phyloP scores from a whole-genome alignment of 2,329 filamentous ascomycete species.

The Chaetomiaceae sp. region DNA sequence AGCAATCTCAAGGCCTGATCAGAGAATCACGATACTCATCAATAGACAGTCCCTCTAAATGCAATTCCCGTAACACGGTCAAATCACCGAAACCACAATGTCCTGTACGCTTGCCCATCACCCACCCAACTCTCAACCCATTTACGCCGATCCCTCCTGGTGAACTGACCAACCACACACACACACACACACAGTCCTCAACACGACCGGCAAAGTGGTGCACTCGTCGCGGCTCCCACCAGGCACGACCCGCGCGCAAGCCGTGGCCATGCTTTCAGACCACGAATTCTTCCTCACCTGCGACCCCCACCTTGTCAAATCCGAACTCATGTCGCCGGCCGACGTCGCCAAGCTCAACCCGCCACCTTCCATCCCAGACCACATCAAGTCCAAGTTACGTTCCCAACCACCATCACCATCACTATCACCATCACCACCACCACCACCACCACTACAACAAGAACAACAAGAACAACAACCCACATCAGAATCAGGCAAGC shows the following conservation, averaged over 20 bases:
- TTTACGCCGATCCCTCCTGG: too few species aligned
- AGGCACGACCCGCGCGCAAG: conserved; percentile 33
- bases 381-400: conserved; percentile 26
- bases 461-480: too few species aligned
- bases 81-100: conserved; percentile 3
- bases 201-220: conserved; percentile 38
- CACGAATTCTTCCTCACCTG: conserved; percentile 49
- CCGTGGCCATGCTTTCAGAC: conserved; percentile 46
- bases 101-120: conserved; percentile 12
- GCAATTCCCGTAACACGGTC: too few species aligned
- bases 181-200: conserved; percentile 36
- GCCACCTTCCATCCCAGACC: conserved; percentile 24
- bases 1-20: too few species aligned
- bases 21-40: too few species aligned
- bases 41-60: too few species aligned
- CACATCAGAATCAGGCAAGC: conserved; percentile 26
- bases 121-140: not conserved
- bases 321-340: conserved; percentile 33
- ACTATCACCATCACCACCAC: conserved; percentile 10
- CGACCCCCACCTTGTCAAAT: conserved; percentile 48
- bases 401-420: conserved; percentile 17
- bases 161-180: not conserved
- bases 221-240: conserved; percentile 43
- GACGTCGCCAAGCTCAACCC: conserved; percentile 16
- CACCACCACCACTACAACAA: not conserved